Evolutionary conservation across 805 yeast genomes (phyloP), one percentile per base, ranked within the genome.

Genomic region (Lachancea quebecensis): DNA sequence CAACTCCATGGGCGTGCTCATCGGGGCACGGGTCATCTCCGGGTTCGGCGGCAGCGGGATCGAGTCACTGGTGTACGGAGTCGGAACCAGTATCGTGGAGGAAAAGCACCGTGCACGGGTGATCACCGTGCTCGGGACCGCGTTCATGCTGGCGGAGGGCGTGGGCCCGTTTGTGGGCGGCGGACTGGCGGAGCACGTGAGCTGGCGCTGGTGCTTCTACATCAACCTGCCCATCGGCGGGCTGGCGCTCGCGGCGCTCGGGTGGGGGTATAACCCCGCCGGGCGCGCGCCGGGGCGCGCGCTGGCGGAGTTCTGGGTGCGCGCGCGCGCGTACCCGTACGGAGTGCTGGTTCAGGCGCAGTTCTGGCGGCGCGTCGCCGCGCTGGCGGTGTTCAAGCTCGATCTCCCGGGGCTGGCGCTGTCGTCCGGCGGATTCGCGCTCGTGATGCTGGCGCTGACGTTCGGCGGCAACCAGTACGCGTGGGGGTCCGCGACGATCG

Each of bases 171-270:
- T 80, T 34, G 57, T 82, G 18, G 88, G 87, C 11, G 88, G 88
- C 28, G 81, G 79, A 0, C 74, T 83, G 46, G 71, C 85, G 1
- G 63, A 76, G 2, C 65, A 73, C 42, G 77, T 72, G 4, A 65
- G 77, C n/a, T 83, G 89, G 89, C 69, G 89, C 55, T 82, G 89
- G 87, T 78, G 86, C 54, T 84, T 82, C 58, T 84, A 78, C 62
- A 70, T 84, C 50, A 83, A 82, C 59, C 59, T 84, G 32, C 86
- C 88, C 2, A 61, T 81, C 31, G 85, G 85, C 14, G 87, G 82
- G 1, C 28, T 52, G 10, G 64, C 62, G 5, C 38, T 53, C 17
- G 35, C 47, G 2, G 15, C 55, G 21, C 55, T 60, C 32, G 29
- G 46, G 2, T 2, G 46, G 9, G 48, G 51, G 32, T 56, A 57